Percentiles rank a stretch among this genome's conserved stretches.
Evolutionary conservation across 176 grass and related monocot genomes (phyloP).

Genomic region (Hyparrhenia diplandra): DNA sequence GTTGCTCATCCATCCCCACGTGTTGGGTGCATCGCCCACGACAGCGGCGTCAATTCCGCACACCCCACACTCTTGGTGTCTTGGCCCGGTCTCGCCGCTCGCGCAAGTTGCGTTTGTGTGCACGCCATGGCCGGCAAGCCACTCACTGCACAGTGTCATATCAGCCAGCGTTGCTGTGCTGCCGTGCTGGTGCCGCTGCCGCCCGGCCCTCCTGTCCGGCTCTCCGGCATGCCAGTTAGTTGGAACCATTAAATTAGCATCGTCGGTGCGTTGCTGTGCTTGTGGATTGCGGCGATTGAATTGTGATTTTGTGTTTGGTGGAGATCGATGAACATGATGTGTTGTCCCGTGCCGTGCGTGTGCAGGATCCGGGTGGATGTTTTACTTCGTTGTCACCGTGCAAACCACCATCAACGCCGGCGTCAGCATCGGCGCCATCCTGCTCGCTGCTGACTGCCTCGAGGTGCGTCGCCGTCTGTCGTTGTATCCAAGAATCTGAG

Average conservation of each 20-base stretch:
- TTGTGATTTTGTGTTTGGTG: slow-evolving; percentile 1
- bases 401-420: slow-evolving; percentile 86
- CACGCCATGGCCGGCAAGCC: not conserved
- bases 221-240: not conserved
- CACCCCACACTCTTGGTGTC: not conserved
- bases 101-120: not conserved
- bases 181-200: not conserved
- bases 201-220: not conserved
- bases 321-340: no score
- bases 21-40: slow-evolving; percentile 5
- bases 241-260: slow-evolving; percentile 10
- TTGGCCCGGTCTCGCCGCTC: not conserved
- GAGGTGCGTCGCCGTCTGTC: slow-evolving; percentile 44
- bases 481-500: not conserved
- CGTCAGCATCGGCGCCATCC: slow-evolving; percentile 80
- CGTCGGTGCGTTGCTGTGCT: not conserved
- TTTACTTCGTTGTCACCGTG: slow-evolving; percentile 78
- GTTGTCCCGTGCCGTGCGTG: not conserved
- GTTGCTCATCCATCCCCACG: not conserved
- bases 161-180: not conserved
- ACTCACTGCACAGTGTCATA: not conserved
- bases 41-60: slow-evolving; percentile 16
- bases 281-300: not conserved
- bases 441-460: slow-evolving; percentile 76
- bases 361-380: slow-evolving; percentile 81